Base-by-base conservation (phyloP, 176 grass and related monocot genomes). In the Bromus sterilis region DNA sequence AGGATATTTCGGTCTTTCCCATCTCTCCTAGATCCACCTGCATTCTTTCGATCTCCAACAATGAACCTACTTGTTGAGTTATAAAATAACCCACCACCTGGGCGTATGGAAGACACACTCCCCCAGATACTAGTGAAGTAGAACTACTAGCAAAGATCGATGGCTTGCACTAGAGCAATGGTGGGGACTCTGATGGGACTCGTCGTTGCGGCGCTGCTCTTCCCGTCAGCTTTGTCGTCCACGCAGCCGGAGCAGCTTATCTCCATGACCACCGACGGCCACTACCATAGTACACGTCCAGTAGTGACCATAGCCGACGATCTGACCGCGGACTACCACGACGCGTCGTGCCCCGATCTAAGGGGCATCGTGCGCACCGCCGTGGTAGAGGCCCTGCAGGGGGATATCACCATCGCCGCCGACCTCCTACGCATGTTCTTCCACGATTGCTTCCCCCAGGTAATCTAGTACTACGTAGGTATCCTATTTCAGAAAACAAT, bases 401-500 rank as follows among this genome's bases (percentile, higher is more conserved):
- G 41, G 1, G 84, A 90, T 41, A 43, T 80, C 14, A 80, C 80
- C 68, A 58, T 91, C 75, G 84, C 84, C 70, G 80, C 80, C 25
- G 89, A 84, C 0, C 67, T 91, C 70, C 28, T 90, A 49, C 88
- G 88, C 23, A 74, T 90, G 79, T 83, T 83, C 40, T 86, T 86
- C 68, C 88, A 90, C 48, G 88, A 90, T 40, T 90, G 88, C 88
- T 90, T 90, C 55, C 80, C 85, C 2, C 84, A 90, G 79, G 83
- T 68, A 46, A 15, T 13, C 16, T 48, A n/a, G n/a, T n/a, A n/a
- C 33, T 34, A 34, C 2, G 33, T 34, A 34, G 4, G 33, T 34
- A 34, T 34, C 2, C 33, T 34, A 34, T 34, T 34, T 34, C 33
- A 34, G 33, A 34, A 34, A 34, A 34, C 33, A 34, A 34, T 4